Base-by-base conservation (phyloP, 2,329 filamentous ascomycete genomes). In the Sphaerulina populicola region DNA sequence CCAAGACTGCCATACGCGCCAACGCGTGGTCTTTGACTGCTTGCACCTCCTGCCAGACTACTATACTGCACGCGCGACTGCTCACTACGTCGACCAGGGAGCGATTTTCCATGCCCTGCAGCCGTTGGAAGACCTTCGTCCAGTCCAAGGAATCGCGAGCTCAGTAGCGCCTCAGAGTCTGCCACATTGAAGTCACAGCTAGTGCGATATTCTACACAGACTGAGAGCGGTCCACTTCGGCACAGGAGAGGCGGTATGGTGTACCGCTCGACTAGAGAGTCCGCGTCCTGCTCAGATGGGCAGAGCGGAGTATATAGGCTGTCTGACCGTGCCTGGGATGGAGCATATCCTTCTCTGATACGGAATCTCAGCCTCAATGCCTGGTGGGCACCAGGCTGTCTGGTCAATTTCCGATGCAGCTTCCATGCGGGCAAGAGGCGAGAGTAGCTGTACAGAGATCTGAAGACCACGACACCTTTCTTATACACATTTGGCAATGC, bases 381-480 rank as follows among this genome's bases (percentile, higher is more conserved):
- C 42, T 77, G 71, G 70, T 78, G 75, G 74, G 81, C 71, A 37
- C 78, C 71, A 47, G 82, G 80, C 57, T 81, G 79, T 69, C 90
- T 91, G 15, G 81, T 79, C 57, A 86, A 76, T 45, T 80, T 82
- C 62, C 86, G 84, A 63, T 85, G 82, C 63, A 94, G 85, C 70
- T 85, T 94, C 83, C 86, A 95, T 21, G 86, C 82, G 2, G 93
- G 93, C 55, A 95, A 73, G 55, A 96, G 79, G 61, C 87, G 85
- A 37, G 88, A 81, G 49, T 86, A 86, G 44, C 87, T 81, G 68
- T 87, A 95, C 41, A 98, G 77, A 1, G 89, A 89, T 54, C 93
- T 81, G 70, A 97, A 96, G 61, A 96, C 82, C 59, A 97, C 86
- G 57, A 98, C 94, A 62, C 87, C 88, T 71, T 94, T 93, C 72